These are phyloP conservation scores for Excoecaria cochinchinensis DNA, from an alignment of 345 rosid genomes.

Conservation along the genomic window DNA sequence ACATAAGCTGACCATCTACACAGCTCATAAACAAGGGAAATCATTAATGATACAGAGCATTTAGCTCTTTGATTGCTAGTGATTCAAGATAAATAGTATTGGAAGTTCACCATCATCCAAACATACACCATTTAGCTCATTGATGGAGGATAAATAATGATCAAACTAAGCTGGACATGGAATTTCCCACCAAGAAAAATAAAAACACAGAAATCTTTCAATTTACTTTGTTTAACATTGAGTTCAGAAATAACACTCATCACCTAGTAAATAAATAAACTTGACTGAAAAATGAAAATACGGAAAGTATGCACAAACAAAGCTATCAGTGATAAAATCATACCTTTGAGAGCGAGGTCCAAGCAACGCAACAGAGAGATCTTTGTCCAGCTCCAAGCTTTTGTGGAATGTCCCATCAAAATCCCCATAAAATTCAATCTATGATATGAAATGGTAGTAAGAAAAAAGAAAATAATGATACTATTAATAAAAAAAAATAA, in stretches of 20 bases:
- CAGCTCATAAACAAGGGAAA: neutral
- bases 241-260: neutral
- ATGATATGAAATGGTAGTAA: neutral
- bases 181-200: neutral
- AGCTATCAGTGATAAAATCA: neutral
- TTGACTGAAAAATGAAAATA: no score
- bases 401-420: conserved; percentile 84
- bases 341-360: conserved; percentile 87
- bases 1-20: conserved; percentile 91
- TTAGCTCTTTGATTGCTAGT: no score
- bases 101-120: no score
- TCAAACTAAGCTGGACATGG: no score
- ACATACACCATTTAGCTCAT: no score
- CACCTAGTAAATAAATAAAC: no score
- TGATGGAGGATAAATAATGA: no score
- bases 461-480: no score
- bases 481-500: neutral
- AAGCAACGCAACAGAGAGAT: conserved; percentile 83
- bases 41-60: neutral
- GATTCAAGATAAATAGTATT: no score
- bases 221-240: neutral
- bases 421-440: conserved; percentile 95
- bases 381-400: conserved; percentile 82
- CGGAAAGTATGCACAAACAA: no score
- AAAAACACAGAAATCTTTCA: neutral